Percentiles rank a stretch among this genome's conserved stretches.
Evolutionary conservation across 2,329 filamentous ascomycete genomes (phyloP).

Genomic region (Chrysoporthe deuterocubensis): DNA sequence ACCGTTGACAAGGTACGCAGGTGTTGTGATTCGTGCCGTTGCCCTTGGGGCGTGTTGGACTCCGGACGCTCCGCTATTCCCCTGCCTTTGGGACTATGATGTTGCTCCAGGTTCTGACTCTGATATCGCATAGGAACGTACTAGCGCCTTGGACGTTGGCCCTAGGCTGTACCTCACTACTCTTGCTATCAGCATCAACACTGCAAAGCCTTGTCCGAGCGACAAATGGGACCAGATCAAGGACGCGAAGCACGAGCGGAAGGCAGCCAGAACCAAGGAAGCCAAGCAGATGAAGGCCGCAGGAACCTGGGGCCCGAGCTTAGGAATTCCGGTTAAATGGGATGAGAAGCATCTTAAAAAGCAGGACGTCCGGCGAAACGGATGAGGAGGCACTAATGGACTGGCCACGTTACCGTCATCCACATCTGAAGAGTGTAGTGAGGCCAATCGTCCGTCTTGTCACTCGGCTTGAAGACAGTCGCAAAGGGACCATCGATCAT

Average conservation of each 20-base stretch:
- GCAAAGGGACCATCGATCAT: too few relatives aligned
- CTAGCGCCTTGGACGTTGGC: slow-evolving; percentile 22
- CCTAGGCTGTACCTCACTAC: slow-evolving; percentile 23
- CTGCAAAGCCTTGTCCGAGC: slow-evolving; percentile 25
- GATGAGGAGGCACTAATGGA: not conserved
- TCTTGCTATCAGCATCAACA: slow-evolving; percentile 28
- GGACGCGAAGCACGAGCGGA: slow-evolving; percentile 26
- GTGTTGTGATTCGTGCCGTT: not conserved
- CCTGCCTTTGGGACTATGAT: not conserved
- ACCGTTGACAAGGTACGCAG: slow-evolving; percentile 21
- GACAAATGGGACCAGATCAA: slow-evolving; percentile 30
- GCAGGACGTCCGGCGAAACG: slow-evolving; percentile 14
- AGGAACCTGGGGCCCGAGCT: slow-evolving; percentile 24
- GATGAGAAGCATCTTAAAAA: slow-evolving; percentile 23
- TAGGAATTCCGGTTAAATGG: slow-evolving; percentile 27
- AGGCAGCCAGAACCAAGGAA: slow-evolving; percentile 25
- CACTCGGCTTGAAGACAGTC: too few relatives aligned
- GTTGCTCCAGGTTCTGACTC: not conserved
- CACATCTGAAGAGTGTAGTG: not conserved
- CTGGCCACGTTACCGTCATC: slow-evolving; percentile 10
- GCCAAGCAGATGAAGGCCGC: slow-evolving; percentile 27
- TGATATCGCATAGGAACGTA: slow-evolving; percentile 13
- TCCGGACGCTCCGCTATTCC: not conserved
- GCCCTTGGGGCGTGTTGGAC: not conserved
- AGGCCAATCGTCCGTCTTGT: not conserved